Percentiles rank a stretch among this genome's conserved stretches.
phyloP scores from a whole-genome alignment of 2,329 filamentous ascomycete species.

The Tricladium varicosporioides region DNA sequence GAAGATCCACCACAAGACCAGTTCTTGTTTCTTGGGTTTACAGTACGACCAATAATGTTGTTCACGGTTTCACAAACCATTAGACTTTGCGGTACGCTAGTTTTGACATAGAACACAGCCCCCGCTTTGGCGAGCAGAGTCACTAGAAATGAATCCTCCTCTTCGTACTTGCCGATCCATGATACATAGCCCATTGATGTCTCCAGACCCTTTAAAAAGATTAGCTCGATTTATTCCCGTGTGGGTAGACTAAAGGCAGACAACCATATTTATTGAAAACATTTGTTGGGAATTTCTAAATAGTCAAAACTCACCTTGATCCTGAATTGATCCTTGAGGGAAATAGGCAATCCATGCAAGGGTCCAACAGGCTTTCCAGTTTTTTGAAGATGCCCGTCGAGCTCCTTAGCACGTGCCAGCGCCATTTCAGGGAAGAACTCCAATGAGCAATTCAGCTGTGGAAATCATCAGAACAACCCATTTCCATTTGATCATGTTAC shows the following conservation, averaged over 20 bases:
- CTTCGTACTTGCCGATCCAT: conserved; percentile 73
- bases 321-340: conserved; percentile 62
- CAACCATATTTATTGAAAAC: no score
- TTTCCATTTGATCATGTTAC: neutral
- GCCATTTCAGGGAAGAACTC: conserved; percentile 50
- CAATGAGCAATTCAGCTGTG: conserved; percentile 35
- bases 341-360: conserved; percentile 58
- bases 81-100: conserved; percentile 65
- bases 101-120: conserved; percentile 89
- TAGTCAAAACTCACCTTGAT: conserved; percentile 41
- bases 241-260: neutral
- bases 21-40: conserved; percentile 38
- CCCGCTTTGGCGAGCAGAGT: conserved; percentile 60
- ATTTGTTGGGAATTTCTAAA: conserved; percentile 11
- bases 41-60: conserved; percentile 41
- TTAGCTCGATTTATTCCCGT: neutral
- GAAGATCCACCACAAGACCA: conserved; percentile 32
- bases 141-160: conserved; percentile 65
- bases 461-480: neutral
- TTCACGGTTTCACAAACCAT: conserved; percentile 39
- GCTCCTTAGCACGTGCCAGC: conserved; percentile 39
- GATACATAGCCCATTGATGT: conserved; percentile 64
- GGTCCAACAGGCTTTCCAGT: conserved; percentile 50
- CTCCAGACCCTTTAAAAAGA: conserved; percentile 43
- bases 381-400: conserved; percentile 43